Conservation (phyloP, 176 grass and related monocot species). For the Calamus simplicifolius region DNA sequence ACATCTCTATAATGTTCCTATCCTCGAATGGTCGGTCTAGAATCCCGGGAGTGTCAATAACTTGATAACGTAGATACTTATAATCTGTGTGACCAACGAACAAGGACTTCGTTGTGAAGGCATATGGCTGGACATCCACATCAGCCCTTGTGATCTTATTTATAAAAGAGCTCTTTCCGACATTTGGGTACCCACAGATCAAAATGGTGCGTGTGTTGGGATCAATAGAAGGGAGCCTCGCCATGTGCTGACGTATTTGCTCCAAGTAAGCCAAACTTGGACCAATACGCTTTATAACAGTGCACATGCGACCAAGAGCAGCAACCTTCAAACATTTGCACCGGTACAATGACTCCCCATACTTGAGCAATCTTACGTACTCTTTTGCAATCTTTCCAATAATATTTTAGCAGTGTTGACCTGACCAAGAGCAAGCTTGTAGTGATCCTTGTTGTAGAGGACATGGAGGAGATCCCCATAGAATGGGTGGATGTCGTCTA, state of each 20-base stretch:
- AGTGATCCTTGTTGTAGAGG: slow-evolving; percentile 81
- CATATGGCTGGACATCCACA: slow-evolving; percentile 63
- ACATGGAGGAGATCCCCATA: slow-evolving; percentile 67
- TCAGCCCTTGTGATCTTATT: slow-evolving; percentile 77
- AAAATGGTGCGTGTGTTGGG: slow-evolving; percentile 55
- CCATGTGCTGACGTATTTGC: slow-evolving; percentile 61
- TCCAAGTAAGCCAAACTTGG: slow-evolving; percentile 76
- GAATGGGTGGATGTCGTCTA: slow-evolving; percentile 69
- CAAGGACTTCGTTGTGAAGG: slow-evolving; percentile 40
- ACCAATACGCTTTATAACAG: slow-evolving; percentile 54
- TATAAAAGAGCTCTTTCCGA: slow-evolving; percentile 57
- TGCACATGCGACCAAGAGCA: slow-evolving; percentile 54
- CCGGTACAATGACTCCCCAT: slow-evolving; percentile 54
- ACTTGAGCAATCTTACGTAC: slow-evolving; percentile 59
- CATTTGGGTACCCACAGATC: slow-evolving; percentile 46
- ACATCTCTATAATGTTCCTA: slow-evolving; percentile 56
- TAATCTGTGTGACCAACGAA: slow-evolving; percentile 78
- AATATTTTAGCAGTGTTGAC: slow-evolving; percentile 64
- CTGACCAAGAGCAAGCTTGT: slow-evolving; percentile 75
- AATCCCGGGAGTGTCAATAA: slow-evolving; percentile 80
- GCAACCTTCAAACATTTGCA: slow-evolving; percentile 76
- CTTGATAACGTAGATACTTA: slow-evolving; percentile 72
- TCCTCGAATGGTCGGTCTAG: slow-evolving; percentile 53
- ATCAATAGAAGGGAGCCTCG: slow-evolving; percentile 66
- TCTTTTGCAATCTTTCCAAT: slow-evolving; percentile 72